Conservation (phyloP, 176 grass and related monocot species). For the Microstegium vimineum region DNA sequence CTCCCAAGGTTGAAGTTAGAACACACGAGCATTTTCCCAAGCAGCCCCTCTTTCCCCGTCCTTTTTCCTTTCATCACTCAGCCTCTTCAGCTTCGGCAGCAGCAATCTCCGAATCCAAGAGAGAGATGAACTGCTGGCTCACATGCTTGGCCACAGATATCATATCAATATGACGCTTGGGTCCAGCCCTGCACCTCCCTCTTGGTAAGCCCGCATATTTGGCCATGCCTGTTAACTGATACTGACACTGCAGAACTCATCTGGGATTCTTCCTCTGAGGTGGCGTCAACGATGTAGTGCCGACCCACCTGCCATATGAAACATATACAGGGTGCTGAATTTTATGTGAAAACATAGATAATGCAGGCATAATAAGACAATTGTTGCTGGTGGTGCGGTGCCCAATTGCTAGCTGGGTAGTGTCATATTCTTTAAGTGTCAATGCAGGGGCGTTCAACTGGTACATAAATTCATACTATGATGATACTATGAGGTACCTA, state of each 20-base stretch:
- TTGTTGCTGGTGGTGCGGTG: not conserved
- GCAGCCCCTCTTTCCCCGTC: not conserved
- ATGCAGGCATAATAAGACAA: not conserved
- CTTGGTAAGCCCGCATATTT: not conserved
- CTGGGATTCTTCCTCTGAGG: not conserved
- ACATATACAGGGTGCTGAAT: not conserved
- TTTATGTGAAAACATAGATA: not conserved
- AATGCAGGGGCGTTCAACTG: not conserved
- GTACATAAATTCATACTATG: not conserved
- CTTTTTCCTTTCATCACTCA: constrained; percentile 8
- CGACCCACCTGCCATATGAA: constrained; percentile 46
- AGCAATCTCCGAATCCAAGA: constrained; percentile 22
- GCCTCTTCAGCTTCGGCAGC: constrained; percentile 45
- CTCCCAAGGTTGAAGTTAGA: not conserved
- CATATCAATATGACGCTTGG: constrained; percentile 59
- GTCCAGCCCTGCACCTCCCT: not conserved
- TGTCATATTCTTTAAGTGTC: not conserved
- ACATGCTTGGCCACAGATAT: constrained; percentile 75
- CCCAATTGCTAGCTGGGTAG: not conserved
- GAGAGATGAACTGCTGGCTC: constrained; percentile 43
- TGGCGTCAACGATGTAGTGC: constrained; percentile 5
- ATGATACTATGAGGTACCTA: not conserved
- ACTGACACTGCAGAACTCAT: not conserved
- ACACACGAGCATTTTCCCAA: not conserved
- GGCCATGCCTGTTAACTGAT: not conserved